Base-by-base conservation (phyloP, 2,329 filamentous ascomycete species). In the Diaporthe batatas region DNA sequence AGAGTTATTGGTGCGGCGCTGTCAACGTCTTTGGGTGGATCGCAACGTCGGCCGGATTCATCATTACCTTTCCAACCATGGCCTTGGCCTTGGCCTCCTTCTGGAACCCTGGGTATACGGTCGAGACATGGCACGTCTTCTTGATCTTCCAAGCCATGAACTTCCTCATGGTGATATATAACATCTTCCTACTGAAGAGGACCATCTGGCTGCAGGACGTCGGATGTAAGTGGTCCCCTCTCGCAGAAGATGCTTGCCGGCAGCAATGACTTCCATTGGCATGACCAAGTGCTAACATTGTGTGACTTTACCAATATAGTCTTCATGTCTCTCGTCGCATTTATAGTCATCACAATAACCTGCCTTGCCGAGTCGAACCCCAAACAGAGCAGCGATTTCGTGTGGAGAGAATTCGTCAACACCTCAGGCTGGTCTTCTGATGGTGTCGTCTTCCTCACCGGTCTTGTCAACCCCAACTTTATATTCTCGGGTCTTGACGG, bases 401-500 rank as follows among this genome's bases (percentile, higher is more conserved):
- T 82, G 0, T 82, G 81, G 78, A 76, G 75, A 14, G 75, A 72
- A 3, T 82, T 81, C 59, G 74, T 79, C 34, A 79, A 81, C 69
- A 74, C 75, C 1, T 77, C 77, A 1, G 78, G 78, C 1, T 80
- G 80, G 79, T 77, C 79, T 0, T 75, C 76, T 3, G 73, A 76
- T 16, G 80, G 75, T 10, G 73, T 82, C 14, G 80, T 79, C 36
- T 84, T 83, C 64, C 76, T 84, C 7, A 84, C 81, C 0, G 83
- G 83, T 0, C 77, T 85, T 7, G 76, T 82, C 16, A 81, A 80
- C 34, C 79, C 82, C 0, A 81, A 80, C 32, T 84, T 80, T 73
- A 82, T 82, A 70, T 83, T 80, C 75, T 79, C 79, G 8, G 82
- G 82, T 0, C 73, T 83, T 2, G 82, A 84, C 64, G 80, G 79